phyloP scores from a whole-genome alignment of 2,329 filamentous ascomycete genomes.

The Niveomyces coronatus region DNA sequence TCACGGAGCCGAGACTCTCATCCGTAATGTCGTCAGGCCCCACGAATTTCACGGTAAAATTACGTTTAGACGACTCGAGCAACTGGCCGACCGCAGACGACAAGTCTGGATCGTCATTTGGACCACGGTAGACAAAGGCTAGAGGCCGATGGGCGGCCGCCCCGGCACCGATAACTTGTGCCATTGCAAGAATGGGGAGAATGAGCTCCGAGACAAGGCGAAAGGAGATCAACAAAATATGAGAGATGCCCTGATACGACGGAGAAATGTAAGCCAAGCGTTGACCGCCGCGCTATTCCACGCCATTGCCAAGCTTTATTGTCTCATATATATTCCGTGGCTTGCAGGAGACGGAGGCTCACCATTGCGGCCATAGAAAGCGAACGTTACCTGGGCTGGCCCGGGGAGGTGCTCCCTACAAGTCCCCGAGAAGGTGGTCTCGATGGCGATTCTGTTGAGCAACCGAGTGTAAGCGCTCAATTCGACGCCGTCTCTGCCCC shows the following conservation, averaged over 20 bases:
- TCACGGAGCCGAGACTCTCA: slow-evolving; percentile 9
- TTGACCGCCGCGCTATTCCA: too few relatives aligned
- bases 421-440: too few relatives aligned
- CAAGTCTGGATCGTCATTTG: slow-evolving; percentile 13
- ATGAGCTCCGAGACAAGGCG: slow-evolving; percentile 1
- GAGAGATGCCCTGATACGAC: background rate
- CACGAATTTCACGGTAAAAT: slow-evolving; percentile 14
- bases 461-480: too few relatives aligned
- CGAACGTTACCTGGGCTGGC: too few relatives aligned
- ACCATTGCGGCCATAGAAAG: too few relatives aligned
- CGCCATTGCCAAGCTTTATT: too few relatives aligned
- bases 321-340: too few relatives aligned
- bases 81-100: slow-evolving; percentile 13
- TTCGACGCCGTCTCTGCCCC: too few relatives aligned
- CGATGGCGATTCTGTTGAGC: too few relatives aligned
- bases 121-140: slow-evolving; percentile 16
- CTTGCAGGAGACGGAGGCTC: too few relatives aligned
- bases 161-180: slow-evolving; percentile 1
- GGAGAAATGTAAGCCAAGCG: too few relatives aligned
- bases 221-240: background rate
- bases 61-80: slow-evolving; percentile 13
- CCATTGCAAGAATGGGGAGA: slow-evolving; percentile 1
- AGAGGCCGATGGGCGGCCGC: slow-evolving; percentile 1
- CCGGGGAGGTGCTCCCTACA: too few relatives aligned
- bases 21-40: slow-evolving; percentile 13